phyloP scores from a whole-genome alignment of 176 grass and related monocot species.

The Zea luxurians region DNA sequence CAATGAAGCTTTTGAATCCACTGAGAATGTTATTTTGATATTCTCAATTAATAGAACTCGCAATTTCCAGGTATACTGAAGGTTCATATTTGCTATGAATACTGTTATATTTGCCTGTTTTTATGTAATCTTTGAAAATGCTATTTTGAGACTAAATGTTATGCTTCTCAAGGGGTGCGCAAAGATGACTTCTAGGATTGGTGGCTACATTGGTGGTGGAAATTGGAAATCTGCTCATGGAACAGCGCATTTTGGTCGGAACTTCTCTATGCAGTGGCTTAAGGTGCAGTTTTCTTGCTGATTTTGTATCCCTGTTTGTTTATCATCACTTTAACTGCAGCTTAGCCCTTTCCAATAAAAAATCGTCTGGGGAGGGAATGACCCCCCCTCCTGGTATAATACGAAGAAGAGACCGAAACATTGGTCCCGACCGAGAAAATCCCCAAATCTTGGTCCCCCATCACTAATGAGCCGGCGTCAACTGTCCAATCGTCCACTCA shows the following conservation, averaged over 20 bases:
- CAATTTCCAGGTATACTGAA: constrained; percentile 76
- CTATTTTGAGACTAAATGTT: constrained; percentile 24
- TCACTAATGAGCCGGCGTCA: no score
- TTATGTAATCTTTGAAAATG: constrained; percentile 22
- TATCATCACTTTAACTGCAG: constrained; percentile 1
- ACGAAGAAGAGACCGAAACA: no score
- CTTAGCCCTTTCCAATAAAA: constrained; percentile 4
- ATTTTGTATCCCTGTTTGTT: constrained; percentile 15
- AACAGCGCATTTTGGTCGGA: constrained; percentile 92
- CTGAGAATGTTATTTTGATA: constrained; percentile 97
- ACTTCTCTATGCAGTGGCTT: constrained; percentile 95
- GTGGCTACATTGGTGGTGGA: constrained; percentile 90
- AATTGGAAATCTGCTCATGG: constrained; percentile 99
- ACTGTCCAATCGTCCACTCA: no score
- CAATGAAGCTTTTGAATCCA: constrained; percentile 98
- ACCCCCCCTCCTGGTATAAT: no score
- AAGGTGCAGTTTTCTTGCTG: constrained; percentile 62
- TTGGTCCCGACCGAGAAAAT: no score
- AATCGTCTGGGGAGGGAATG: no score
- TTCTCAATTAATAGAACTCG: constrained; percentile 97
- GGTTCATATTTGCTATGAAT: constrained; percentile 35
- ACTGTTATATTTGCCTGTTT: background rate
- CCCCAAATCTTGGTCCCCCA: no score
- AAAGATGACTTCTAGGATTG: constrained; percentile 98
- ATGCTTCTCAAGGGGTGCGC: constrained; percentile 72